These are phyloP conservation scores for Dioscorea zingiberensis DNA, from an alignment of 106 monocot species.

Conservation along the genomic window DNA sequence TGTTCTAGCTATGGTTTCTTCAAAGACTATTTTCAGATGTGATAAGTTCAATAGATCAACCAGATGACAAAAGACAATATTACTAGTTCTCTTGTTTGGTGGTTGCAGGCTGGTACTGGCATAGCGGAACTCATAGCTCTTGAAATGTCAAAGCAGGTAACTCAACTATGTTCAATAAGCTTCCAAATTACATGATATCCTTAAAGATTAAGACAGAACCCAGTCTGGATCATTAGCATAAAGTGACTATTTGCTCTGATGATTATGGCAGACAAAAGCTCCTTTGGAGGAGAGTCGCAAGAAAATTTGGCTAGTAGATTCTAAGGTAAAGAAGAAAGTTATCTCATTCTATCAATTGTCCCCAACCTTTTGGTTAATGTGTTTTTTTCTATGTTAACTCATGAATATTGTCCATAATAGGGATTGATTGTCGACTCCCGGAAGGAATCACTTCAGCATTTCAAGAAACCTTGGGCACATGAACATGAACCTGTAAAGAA, in stretches of 20 bases:
- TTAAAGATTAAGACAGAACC: too few relatives aligned
- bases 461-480: constrained; percentile 89
- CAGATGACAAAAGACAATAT: too few relatives aligned
- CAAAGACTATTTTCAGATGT: too few relatives aligned
- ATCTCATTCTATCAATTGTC: neutral
- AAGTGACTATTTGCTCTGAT: neutral
- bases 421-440: constrained; percentile 64
- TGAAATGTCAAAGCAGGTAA: constrained; percentile 70
- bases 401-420: constrained; percentile 11
- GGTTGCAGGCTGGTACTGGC: constrained; percentile 73
- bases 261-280: constrained; percentile 38
- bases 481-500: constrained; percentile 55
- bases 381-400: neutral
- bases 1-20: too few relatives aligned
- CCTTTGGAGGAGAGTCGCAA: constrained; percentile 60
- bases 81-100: neutral
- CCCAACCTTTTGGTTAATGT: neutral
- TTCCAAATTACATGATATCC: constrained; percentile 1
- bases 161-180: neutral
- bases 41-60: too few relatives aligned
- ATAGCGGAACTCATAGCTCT: constrained; percentile 79
- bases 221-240: too few relatives aligned
- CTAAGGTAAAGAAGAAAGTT: constrained; percentile 41
- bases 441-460: constrained; percentile 58
- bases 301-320: constrained; percentile 79